Conservation (phyloP, 306 rosid genomes). For the Trifolium dubium region DNA sequence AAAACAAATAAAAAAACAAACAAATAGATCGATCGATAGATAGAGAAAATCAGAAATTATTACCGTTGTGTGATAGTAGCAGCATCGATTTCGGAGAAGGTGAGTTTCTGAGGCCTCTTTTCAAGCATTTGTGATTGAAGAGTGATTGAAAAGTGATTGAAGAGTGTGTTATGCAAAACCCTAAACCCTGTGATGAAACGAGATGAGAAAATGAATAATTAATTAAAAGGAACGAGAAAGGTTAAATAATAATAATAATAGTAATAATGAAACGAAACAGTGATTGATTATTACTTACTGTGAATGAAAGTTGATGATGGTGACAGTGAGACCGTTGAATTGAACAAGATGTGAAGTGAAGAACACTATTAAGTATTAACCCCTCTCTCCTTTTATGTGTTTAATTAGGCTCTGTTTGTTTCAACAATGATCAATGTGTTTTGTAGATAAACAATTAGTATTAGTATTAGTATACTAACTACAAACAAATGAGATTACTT, state of each 20-base stretch:
- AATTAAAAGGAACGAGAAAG: background rate
- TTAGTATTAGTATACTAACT: no score
- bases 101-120: constrained; percentile 47
- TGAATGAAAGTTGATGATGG: background rate
- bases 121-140: constrained; percentile 50
- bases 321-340: constrained; percentile 11
- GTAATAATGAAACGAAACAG: background rate
- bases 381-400: background rate
- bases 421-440: no score
- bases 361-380: background rate
- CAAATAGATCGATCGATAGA: background rate
- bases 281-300: background rate
- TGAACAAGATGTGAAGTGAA: background rate
- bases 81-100: constrained; percentile 58
- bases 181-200: constrained; percentile 21
- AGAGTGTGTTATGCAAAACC: constrained; percentile 3
- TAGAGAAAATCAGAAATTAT: background rate
- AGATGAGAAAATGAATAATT: background rate
- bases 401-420: background rate
- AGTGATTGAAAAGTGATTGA: background rate
- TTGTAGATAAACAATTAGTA: no score
- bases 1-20: background rate
- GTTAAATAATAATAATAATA: background rate
- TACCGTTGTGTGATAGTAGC: constrained; percentile 68
- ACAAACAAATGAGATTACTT: no score